Percentiles rank a stretch among this genome's conserved stretches.
Evolutionary conservation across 2,329 filamentous ascomycete species (phyloP).

Genomic region (Beauveria rudraprayagi): DNA sequence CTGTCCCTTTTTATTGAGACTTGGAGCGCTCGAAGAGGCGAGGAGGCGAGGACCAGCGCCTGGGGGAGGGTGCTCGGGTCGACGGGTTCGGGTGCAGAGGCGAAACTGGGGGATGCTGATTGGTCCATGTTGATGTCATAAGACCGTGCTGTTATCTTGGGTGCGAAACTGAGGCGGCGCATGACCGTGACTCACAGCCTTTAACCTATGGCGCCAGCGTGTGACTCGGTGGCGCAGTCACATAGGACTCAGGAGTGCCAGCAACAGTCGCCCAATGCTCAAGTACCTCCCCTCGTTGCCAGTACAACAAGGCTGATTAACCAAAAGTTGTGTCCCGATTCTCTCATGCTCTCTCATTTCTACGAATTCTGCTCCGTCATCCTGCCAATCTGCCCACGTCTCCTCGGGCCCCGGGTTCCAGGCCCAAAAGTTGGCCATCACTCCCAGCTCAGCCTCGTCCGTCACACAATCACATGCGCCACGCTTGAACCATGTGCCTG

Average conservation of each 20-base stretch:
- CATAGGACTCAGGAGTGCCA: not conserved
- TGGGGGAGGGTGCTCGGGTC: not conserved
- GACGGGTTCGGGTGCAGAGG: slow-evolving; percentile 1
- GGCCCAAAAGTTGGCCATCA: not conserved
- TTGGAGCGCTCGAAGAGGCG: not conserved
- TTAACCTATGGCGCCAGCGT: not conserved
- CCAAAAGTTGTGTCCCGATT: too few species aligned
- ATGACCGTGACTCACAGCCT: slow-evolving; percentile 20
- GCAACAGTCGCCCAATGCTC: not conserved
- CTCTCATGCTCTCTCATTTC: too few species aligned
- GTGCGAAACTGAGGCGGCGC: slow-evolving; percentile 12
- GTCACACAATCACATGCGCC: slow-evolving; percentile 2
- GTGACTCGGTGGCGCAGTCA: slow-evolving; percentile 12
- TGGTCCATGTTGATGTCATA: slow-evolving; percentile 18
- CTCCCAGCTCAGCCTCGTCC: not conserved
- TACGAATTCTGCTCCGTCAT: not conserved
- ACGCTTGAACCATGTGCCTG: not conserved
- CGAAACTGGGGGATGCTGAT: slow-evolving; percentile 15
- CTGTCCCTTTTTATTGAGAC: not conserved
- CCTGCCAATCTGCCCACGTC: not conserved
- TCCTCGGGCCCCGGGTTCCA: not conserved
- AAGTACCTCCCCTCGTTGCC: too few species aligned
- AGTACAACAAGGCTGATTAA: too few species aligned
- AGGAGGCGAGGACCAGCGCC: not conserved
- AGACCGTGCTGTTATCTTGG: slow-evolving; percentile 8